These are phyloP conservation scores for Agaricus bisporus DNA, from an alignment of 768 basidiomycete species.

Conservation along the genomic window DNA sequence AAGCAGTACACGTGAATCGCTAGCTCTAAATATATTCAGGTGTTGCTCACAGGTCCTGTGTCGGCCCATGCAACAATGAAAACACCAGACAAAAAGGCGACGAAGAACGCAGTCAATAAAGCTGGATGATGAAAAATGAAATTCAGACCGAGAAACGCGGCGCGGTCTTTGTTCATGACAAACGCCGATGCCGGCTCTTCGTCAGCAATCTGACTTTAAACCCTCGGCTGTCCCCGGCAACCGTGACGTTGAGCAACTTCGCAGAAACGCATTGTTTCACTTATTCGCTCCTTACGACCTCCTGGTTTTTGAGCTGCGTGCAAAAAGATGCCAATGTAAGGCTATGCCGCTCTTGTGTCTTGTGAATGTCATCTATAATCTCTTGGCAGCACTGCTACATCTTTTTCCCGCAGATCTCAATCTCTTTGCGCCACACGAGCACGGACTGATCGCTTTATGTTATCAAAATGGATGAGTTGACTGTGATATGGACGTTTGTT, in stretches of 20 bases:
- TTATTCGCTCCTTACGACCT: too few relatives aligned
- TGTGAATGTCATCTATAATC: too few relatives aligned
- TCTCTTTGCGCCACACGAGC: too few relatives aligned
- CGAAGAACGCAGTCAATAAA: neutral
- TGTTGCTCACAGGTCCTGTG: slow-evolving; percentile 2
- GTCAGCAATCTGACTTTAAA: slow-evolving; percentile 1
- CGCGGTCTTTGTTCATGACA: neutral
- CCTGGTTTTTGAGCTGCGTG: too few relatives aligned
- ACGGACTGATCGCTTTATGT: too few relatives aligned
- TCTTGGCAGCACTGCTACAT: too few relatives aligned
- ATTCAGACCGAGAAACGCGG: neutral
- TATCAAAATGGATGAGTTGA: too few relatives aligned
- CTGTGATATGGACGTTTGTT: too few relatives aligned
- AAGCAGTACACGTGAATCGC: slow-evolving; percentile 9
- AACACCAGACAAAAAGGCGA: neutral
- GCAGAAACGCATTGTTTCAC: too few relatives aligned
- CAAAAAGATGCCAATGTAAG: too few relatives aligned
- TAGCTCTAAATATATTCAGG: neutral
- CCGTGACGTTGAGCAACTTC: neutral
- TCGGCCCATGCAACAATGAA: neutral
- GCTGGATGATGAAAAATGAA: neutral
- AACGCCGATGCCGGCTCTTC: neutral
- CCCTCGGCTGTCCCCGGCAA: slow-evolving; percentile 4
- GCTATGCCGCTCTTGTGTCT: too few relatives aligned
- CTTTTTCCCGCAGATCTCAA: too few relatives aligned